These are phyloP conservation scores for Vigna trinervia DNA, from an alignment of 306 rosid genomes.

Conservation along the genomic window DNA sequence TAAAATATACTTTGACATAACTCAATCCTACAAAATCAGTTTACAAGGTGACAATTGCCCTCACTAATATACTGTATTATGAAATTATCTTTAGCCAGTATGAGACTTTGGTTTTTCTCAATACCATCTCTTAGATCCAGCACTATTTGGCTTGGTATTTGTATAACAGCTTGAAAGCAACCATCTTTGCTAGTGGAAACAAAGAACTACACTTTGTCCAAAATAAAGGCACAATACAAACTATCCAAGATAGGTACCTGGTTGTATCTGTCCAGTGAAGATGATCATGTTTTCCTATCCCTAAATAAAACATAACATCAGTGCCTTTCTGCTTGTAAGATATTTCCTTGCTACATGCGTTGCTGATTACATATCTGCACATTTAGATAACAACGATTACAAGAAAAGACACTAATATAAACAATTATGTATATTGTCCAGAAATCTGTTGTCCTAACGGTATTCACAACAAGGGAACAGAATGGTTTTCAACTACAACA, in stretches of 20 bases:
- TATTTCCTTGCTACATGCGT: slow-evolving; percentile 88
- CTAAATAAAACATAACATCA: slow-evolving; percentile 60
- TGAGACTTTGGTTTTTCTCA: too few relatives aligned
- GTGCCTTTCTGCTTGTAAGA: slow-evolving; percentile 90
- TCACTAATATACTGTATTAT: too few relatives aligned
- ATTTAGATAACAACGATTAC: slow-evolving; percentile 41
- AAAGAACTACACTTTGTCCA: neutral
- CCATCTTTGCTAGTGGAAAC: slow-evolving; percentile 1
- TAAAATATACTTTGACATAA: too few relatives aligned
- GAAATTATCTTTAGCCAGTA: too few relatives aligned
- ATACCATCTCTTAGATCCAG: too few relatives aligned
- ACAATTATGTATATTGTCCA: neutral
- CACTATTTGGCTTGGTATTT: too few relatives aligned
- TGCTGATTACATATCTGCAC: slow-evolving; percentile 89
- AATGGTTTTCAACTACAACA: slow-evolving; percentile 11
- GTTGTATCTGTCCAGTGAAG: slow-evolving; percentile 89
- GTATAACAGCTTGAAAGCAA: neutral
- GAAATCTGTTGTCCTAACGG: slow-evolving; percentile 16
- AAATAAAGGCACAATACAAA: slow-evolving; percentile 11
- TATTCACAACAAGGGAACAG: neutral
- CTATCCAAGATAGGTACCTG: slow-evolving; percentile 55
- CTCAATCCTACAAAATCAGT: too few relatives aligned
- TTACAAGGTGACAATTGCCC: too few relatives aligned
- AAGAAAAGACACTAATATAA: slow-evolving; percentile 13
- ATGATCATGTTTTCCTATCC: slow-evolving; percentile 79